A percentile compares a stretch with the other conserved stretches of the same genome.
These are phyloP conservation scores for Tolypocladium ovalisporum DNA, from an alignment of 2,329 filamentous ascomycete genomes.

Conservation along the genomic window DNA sequence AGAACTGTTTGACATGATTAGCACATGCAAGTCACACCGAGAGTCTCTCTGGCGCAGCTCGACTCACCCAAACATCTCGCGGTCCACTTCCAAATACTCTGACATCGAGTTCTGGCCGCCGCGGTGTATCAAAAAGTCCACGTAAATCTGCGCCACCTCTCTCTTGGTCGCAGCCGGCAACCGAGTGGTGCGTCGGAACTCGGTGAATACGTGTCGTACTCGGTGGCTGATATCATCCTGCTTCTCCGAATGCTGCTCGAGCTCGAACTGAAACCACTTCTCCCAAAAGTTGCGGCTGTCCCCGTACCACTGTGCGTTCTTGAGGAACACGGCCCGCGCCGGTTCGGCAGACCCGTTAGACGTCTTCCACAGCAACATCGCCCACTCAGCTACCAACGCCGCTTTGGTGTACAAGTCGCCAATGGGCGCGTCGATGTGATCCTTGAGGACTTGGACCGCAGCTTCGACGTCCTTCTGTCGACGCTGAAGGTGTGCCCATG, in stretches of 20 bases:
- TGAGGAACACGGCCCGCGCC: constrained; percentile 71
- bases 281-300: constrained; percentile 86
- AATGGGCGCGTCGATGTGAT: constrained; percentile 62
- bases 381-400: constrained; percentile 80
- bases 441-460: constrained; percentile 73
- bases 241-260: constrained; percentile 58
- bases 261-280: constrained; percentile 79
- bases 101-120: constrained; percentile 77
- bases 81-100: constrained; percentile 73
- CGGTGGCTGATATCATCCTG: constrained; percentile 58
- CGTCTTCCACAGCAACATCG: constrained; percentile 70
- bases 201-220: constrained; percentile 71
- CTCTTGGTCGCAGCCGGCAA: constrained; percentile 58
- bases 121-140: constrained; percentile 72
- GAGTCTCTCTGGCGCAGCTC: neutral
- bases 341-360: constrained; percentile 68
- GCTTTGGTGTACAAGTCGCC: constrained; percentile 75
- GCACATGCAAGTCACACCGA: neutral
- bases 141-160: constrained; percentile 67
- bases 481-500: constrained; percentile 76
- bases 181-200: constrained; percentile 62
- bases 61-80: constrained; percentile 72
- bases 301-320: constrained; percentile 73
- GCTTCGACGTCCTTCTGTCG: constrained; percentile 75
- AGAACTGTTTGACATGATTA: constrained; percentile 7